These are phyloP conservation scores for Delitschia confertaspora DNA, from an alignment of 495 filamentous ascomycete species.

Conservation along the genomic window DNA sequence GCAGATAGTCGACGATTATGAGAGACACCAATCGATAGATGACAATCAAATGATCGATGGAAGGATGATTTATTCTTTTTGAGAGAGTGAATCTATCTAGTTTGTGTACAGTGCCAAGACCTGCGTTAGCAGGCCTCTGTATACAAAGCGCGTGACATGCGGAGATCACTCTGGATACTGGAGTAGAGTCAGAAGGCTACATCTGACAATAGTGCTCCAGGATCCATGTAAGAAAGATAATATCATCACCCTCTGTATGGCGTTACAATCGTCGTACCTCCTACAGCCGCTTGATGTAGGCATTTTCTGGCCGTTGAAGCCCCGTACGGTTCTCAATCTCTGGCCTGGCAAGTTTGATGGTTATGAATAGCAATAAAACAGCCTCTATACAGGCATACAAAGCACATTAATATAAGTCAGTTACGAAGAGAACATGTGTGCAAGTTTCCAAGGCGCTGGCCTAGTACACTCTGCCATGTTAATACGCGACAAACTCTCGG, in stretches of 20 bases:
- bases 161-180: too few species aligned
- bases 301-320: neutral
- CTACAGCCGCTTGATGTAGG: conserved; percentile 4
- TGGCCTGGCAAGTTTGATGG: neutral
- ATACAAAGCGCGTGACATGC: too few species aligned
- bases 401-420: neutral
- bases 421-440: neutral
- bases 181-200: too few species aligned
- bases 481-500: too few species aligned
- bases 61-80: too few species aligned
- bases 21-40: conserved; percentile 1
- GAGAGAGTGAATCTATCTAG: too few species aligned
- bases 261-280: neutral
- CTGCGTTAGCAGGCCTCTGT: too few species aligned
- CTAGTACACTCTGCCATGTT: too few species aligned
- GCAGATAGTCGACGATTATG: neutral
- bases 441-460: conserved; percentile 2
- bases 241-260: conserved; percentile 5
- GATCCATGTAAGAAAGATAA: conserved; percentile 1
- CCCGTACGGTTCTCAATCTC: neutral
- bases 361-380: neutral
- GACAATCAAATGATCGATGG: too few species aligned
- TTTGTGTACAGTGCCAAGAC: too few species aligned
- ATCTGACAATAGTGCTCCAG: too few species aligned
- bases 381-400: neutral